A percentile compares a stretch with the other conserved stretches of the same genome.
phyloP scores from a whole-genome alignment of 129 eudicot genomes.

The Artemisia annua region DNA sequence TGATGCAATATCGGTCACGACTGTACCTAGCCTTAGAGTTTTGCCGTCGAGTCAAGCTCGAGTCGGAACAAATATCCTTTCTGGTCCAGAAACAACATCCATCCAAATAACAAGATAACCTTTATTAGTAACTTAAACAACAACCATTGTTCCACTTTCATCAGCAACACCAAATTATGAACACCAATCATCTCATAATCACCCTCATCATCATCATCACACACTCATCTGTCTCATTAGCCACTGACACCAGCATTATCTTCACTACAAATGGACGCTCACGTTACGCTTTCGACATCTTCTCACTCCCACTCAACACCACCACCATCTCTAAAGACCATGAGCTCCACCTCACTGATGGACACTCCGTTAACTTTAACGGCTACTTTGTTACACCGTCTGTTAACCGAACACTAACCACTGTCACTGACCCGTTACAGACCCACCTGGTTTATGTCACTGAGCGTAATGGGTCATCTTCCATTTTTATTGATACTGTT shows the following conservation, averaged over 20 bases:
- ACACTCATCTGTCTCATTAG: too few species aligned
- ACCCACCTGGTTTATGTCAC: slow-evolving; percentile 56
- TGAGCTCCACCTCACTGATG: slow-evolving; percentile 74
- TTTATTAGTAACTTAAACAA: too few species aligned
- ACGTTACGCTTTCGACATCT: slow-evolving; percentile 67
- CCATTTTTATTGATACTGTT: slow-evolving; percentile 47
- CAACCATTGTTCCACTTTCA: too few species aligned
- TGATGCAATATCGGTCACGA: too few species aligned
- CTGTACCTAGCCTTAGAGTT: too few species aligned
- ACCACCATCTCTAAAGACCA: background rate
- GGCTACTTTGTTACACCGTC: slow-evolving; percentile 54
- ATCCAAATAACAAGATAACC: too few species aligned
- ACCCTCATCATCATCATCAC: background rate
- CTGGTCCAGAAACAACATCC: too few species aligned
- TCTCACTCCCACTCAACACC: slow-evolving; percentile 43
- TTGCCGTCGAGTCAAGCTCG: too few species aligned
- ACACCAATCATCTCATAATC: background rate
- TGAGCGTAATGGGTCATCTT: slow-evolving; percentile 67
- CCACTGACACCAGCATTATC: slow-evolving; percentile 41
- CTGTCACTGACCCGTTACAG: background rate
- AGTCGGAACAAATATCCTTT: too few species aligned
- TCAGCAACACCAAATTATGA: too few species aligned
- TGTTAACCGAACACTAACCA: slow-evolving; percentile 3
- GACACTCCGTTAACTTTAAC: slow-evolving; percentile 67
- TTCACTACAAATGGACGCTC: slow-evolving; percentile 69